A percentile compares a stretch with the other conserved stretches of the same genome.
phyloP scores from a whole-genome alignment of 1,284 basidiomycete genomes.

The Leccinum pachyderme region DNA sequence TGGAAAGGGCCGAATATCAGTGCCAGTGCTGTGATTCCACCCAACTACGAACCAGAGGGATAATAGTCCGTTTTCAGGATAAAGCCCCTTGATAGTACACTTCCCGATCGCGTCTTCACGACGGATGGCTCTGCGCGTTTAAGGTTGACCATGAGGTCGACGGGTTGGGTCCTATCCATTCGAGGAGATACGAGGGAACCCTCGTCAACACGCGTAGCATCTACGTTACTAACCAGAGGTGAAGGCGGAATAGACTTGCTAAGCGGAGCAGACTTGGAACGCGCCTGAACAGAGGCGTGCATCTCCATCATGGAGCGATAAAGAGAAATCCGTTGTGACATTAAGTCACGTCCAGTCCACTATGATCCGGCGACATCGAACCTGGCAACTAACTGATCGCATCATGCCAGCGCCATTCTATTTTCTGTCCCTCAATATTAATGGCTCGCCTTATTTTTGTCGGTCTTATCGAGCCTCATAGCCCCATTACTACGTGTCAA shows the following conservation, averaged over 20 bases:
- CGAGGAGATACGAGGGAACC: background rate
- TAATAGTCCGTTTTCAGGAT: slow-evolving; percentile 95
- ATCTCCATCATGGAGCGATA: background rate
- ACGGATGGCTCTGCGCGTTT: slow-evolving; percentile 67
- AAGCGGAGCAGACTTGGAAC: slow-evolving; percentile 14
- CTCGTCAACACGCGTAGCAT: slow-evolving; percentile 6
- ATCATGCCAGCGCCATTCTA: background rate
- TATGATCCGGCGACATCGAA: too few species aligned
- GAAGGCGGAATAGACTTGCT: slow-evolving; percentile 11
- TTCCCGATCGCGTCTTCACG: slow-evolving; percentile 86
- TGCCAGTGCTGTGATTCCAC: background rate
- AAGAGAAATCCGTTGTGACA: background rate
- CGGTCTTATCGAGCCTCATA: background rate
- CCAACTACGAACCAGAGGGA: slow-evolving; percentile 60
- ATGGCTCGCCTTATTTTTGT: background rate
- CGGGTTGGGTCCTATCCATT: slow-evolving; percentile 17
- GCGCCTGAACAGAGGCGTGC: background rate
- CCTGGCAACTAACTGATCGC: too few species aligned
- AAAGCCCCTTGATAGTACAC: slow-evolving; percentile 86
- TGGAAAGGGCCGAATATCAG: slow-evolving; percentile 24
- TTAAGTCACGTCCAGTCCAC: background rate
- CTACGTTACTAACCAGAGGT: background rate
- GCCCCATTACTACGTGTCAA: background rate
- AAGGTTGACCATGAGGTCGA: slow-evolving; percentile 62
- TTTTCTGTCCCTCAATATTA: background rate